Evolutionary conservation across 108 stramenopile genomes (phyloP).

Genomic region (Nitzschia putrida): DNA sequence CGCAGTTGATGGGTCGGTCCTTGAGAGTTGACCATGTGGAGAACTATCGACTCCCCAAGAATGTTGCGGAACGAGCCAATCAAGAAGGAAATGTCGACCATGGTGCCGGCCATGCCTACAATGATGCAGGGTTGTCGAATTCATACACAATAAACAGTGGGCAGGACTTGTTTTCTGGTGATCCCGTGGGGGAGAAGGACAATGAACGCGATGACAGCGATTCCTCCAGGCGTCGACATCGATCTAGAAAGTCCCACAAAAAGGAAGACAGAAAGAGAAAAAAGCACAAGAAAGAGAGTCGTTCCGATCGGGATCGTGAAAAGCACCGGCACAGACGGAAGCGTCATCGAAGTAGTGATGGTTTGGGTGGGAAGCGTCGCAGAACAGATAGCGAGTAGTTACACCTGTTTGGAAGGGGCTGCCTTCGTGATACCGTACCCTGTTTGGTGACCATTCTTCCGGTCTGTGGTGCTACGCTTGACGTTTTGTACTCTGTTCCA

Average conservation of each 20-base stretch:
- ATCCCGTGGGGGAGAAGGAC: constrained; percentile 11
- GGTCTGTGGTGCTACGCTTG: too few relatives aligned
- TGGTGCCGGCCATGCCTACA: constrained; percentile 86
- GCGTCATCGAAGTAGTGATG: constrained; percentile 9
- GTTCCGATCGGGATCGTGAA: constrained; percentile 9
- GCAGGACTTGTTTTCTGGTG: constrained; percentile 85
- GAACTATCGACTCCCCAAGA: constrained; percentile 92
- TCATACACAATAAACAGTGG: constrained; percentile 77
- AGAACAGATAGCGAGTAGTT: too few relatives aligned
- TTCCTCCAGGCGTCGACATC: neutral
- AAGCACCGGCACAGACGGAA: neutral
- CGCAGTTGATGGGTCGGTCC: constrained; percentile 74
- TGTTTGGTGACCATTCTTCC: too few relatives aligned
- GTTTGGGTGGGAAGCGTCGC: too few relatives aligned
- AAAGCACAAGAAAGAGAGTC: constrained; percentile 26
- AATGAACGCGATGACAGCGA: neutral
- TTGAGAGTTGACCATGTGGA: constrained; percentile 96
- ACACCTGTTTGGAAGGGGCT: too few relatives aligned
- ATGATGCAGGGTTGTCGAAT: constrained; percentile 78
- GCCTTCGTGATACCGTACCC: too few relatives aligned
- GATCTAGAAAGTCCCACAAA: constrained; percentile 7
- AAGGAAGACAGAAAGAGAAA: constrained; percentile 5
- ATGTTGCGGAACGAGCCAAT: constrained; percentile 86
- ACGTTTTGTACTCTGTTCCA: too few relatives aligned
- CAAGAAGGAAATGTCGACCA: constrained; percentile 15